Conservation (phyloP, 345 rosid genomes). For the Corchorus olitorius region DNA sequence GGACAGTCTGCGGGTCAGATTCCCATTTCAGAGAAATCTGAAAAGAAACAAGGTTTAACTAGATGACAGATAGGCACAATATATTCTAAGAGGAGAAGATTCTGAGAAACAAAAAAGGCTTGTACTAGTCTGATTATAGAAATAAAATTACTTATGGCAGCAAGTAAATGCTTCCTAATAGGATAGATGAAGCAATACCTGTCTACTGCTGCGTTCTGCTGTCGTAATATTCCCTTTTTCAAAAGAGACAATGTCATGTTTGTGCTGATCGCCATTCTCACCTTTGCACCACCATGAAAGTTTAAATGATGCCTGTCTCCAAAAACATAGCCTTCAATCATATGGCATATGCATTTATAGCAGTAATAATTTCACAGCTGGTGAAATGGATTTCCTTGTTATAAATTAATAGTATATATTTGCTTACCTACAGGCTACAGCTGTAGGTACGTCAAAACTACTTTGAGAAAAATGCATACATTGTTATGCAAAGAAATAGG, state of each 20-base stretch:
- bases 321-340: slow-evolving; percentile 26
- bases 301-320: slow-evolving; percentile 89
- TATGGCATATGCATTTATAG: slow-evolving; percentile 11
- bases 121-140: not conserved
- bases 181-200: slow-evolving; percentile 48
- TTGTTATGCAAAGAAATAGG: not conserved
- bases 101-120: not conserved
- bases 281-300: slow-evolving; percentile 97
- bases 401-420: not conserved
- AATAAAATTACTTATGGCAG: slow-evolving; percentile 7
- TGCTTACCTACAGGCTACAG: slow-evolving; percentile 6
- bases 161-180: not conserved
- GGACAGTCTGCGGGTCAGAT: slow-evolving; percentile 83
- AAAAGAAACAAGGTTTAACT: slow-evolving; percentile 18
- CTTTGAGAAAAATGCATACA: not conserved
- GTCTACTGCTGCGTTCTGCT: slow-evolving; percentile 89
- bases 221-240: slow-evolving; percentile 92
- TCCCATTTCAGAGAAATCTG: slow-evolving; percentile 99
- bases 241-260: slow-evolving; percentile 92
- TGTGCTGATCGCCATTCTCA: slow-evolving; percentile 82
- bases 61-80: not conserved
- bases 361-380: not conserved
- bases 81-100: slow-evolving; percentile 1
- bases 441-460: not conserved
- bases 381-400: slow-evolving; percentile 1